These are phyloP conservation scores for Rhodosorus marinus DNA, from an alignment of 23 red algal species.

Conservation along the genomic window DNA sequence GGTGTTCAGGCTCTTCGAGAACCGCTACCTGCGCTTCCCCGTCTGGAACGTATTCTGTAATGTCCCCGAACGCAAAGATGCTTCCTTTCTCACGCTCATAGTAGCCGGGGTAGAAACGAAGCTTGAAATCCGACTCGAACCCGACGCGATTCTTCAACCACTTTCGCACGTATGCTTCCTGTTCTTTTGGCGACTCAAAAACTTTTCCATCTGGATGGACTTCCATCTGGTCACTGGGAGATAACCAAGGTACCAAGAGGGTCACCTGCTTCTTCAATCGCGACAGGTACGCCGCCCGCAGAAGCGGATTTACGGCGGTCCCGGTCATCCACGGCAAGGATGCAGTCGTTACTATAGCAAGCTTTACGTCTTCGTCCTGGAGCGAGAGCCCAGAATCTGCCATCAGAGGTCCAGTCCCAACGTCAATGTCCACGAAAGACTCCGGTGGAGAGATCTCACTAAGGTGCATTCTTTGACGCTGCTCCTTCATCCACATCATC, in stretches of 20 bases:
- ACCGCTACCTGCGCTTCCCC: constrained; percentile 31
- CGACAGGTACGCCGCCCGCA: constrained; percentile 53
- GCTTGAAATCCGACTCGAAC: neutral
- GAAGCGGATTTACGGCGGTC: constrained; percentile 50
- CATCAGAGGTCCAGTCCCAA: no score
- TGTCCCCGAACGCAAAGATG: constrained; percentile 46
- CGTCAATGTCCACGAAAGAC: no score
- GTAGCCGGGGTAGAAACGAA: constrained; percentile 39
- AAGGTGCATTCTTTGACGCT: no score
- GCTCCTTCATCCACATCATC: no score
- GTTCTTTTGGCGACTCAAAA: constrained; percentile 27
- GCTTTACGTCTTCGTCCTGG: no score
- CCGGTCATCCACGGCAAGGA: constrained; percentile 71
- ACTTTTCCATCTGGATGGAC: constrained; percentile 28
- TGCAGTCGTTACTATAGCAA: constrained; percentile 39
- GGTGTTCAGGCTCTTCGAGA: constrained; percentile 63
- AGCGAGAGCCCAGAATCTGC: no score
- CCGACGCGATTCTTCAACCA: constrained; percentile 9
- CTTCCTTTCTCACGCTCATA: constrained; percentile 41
- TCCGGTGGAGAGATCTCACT: no score
- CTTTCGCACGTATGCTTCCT: constrained; percentile 14
- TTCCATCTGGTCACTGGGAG: constrained; percentile 28
- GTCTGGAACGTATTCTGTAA: constrained; percentile 29
- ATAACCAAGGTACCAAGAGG: constrained; percentile 57
- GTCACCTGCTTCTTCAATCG: constrained; percentile 14